Percentiles rank a stretch among this genome's conserved stretches.
Conservation (phyloP, 768 basidiomycete species). For the Mycena olivaceomarginata region DNA sequence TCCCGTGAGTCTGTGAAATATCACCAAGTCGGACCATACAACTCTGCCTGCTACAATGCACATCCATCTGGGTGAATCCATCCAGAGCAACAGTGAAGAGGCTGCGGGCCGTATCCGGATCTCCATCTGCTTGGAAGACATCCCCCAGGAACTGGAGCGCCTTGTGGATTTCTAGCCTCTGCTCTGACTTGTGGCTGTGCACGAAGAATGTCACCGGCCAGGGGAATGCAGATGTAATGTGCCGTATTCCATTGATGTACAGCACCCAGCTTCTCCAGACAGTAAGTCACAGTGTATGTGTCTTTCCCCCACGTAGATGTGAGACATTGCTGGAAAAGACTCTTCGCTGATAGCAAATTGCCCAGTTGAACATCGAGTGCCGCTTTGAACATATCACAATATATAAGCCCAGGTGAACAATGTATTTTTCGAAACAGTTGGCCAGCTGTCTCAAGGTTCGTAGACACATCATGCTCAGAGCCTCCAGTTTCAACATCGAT, state of each 20-base stretch:
- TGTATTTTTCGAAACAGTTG: too few relatives aligned
- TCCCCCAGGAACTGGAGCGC: slow-evolving; percentile 25
- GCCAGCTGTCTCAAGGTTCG: background rate
- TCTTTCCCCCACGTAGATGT: background rate
- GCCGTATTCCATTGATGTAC: background rate
- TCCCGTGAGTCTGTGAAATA: background rate
- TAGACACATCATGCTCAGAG: background rate
- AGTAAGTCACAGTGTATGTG: background rate
- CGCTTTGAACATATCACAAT: background rate
- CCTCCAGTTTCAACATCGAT: background rate
- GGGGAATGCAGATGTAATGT: background rate
- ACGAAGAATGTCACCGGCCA: background rate
- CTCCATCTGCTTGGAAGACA: background rate
- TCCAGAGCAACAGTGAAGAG: slow-evolving; percentile 5
- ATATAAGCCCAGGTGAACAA: too few relatives aligned
- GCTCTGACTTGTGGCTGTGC: background rate
- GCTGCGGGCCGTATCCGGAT: background rate
- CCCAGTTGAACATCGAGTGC: background rate
- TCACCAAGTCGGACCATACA: slow-evolving; percentile 6
- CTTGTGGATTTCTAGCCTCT: background rate
- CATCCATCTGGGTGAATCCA: slow-evolving; percentile 6
- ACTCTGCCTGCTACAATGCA: slow-evolving; percentile 13
- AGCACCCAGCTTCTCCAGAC: slow-evolving; percentile 3
- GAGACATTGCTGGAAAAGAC: background rate
- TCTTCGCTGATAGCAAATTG: background rate